Evolutionary conservation across 2,329 filamentous ascomycete genomes (phyloP), one percentile per base, ranked within the genome.

Genomic region (Aschersonia sp.): DNA sequence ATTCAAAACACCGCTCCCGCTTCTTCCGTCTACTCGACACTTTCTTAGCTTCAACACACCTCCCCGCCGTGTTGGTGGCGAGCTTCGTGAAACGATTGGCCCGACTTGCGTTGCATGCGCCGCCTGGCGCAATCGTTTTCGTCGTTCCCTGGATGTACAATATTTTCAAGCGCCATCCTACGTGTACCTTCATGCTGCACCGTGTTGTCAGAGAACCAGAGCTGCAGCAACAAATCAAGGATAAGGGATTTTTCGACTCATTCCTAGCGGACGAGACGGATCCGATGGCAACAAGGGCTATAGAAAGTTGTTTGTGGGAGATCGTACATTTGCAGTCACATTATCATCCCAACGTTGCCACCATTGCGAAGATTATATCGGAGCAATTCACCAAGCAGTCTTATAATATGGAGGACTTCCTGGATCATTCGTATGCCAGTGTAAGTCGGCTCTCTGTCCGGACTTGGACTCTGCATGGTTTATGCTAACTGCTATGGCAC

Each of bases 311-410:
- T 62, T 68, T 98, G 6, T 98, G 92, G 94, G 92, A 98, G 63
- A 75, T 98, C 46, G 85, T 94, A 51, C 88, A 87, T 50, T 70
- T 97, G 49, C 87, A 94, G 63, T 83, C 81, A 1, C 94, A 98
- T 64, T 97, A 94, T 64, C 92, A 98, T 61, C 92, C 94, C 11
- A 98, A 97, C 56, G 87, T 98, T 30, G 89, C 90, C 0, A 92
- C 89, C 3, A 80, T 98, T 55, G 84, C 88, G 43, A 92, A 88
- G 65, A 95, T 98, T 53, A 80, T 98, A 49, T 86, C 86, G 2
- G 88, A 97, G 66, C 92, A 97, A 63, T 98, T 97, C 63, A 98
- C 92, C 2, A 98, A 98, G 68, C 82, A 88, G 55, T 76, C 83
- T 3, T 98, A 97, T 65, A 92, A 88, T 56, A 68, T 96, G n/a